Evolutionary conservation across 192 early-diverging fungal species (phyloP).

Genomic region (Backusella parvicylindrica): DNA sequence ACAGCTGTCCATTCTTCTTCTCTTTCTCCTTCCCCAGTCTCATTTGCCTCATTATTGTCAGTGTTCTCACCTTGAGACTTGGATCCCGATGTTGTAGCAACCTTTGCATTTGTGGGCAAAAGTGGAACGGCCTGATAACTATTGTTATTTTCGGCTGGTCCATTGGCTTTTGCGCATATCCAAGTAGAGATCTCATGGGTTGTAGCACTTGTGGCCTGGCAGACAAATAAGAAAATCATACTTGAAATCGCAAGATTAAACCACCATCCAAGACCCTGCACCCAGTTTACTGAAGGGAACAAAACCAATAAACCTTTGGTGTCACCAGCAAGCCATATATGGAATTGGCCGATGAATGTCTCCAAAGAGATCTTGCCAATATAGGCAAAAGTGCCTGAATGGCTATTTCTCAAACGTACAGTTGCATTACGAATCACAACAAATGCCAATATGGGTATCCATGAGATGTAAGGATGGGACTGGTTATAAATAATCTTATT

Average conservation of each 20-base stretch:
- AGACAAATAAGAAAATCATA: conserved; percentile 48
- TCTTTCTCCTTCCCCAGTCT: background rate
- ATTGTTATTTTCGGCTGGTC: background rate
- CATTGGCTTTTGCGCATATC: conserved; percentile 6
- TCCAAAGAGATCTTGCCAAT: conserved; percentile 69
- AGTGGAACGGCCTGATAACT: conserved; percentile 27
- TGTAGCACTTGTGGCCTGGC: conserved; percentile 42
- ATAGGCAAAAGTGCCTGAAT: conserved; percentile 51
- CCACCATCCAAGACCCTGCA: conserved; percentile 42
- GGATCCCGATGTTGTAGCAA: background rate
- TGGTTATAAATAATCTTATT: conserved; percentile 64
- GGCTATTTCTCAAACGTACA: conserved; percentile 43
- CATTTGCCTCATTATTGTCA: background rate
- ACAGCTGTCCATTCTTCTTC: background rate
- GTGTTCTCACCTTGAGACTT: background rate
- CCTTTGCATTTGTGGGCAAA: conserved; percentile 9
- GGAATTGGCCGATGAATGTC: conserved; percentile 80
- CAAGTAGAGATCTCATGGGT: conserved; percentile 32
- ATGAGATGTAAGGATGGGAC: conserved; percentile 65
- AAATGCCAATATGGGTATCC: conserved; percentile 60
- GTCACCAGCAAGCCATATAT: conserved; percentile 74
- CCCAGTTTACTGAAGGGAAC: conserved; percentile 31
- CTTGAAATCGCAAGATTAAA: conserved; percentile 46
- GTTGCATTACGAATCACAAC: conserved; percentile 68
- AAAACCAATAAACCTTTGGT: conserved; percentile 67